Evolutionary conservation across 306 rosid genomes (phyloP), one percentile per base, ranked within the genome.

Genomic region (Dryas octopetala): DNA sequence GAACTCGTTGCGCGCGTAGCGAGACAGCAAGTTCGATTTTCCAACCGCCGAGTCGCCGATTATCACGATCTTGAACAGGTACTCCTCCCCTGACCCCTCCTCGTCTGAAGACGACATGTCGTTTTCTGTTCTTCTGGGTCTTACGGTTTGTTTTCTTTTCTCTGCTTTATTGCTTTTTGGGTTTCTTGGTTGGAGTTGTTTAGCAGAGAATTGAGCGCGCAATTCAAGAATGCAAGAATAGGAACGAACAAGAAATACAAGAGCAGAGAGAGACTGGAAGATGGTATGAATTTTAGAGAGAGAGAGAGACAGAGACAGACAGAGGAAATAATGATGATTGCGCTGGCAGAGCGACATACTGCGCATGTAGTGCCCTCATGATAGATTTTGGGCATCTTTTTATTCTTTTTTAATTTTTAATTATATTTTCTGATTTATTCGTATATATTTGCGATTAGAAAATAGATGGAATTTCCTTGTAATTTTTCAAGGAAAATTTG

Each of bases 31-130:
- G 79, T 93, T 93, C 0, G 98, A 93, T 80, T 93, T 93, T 0
- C 98, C 98, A 0, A 93, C 98, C 0, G 97, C 97, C 0, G 97
- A 91, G 81, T 93, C 98, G 0, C 98, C 96, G 38, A 93, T 93
- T 13, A 93, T 93, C 6, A 93, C 98, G 55, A 93, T 83, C 89
- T 93, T 93, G 91, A 93, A 93, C 1, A 93, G 98, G 77, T 93
- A 93, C 84, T 91, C 97, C 83, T 91, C 98, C 26, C 91, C 97
- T 7, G 83, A 61, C 38, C 88, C 89, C 74, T 88, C 97, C 9
- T 93, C 97, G 9, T 91, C 97, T 41, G 97, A 93, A 32, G 88
- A 85, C 75, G 91, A 87, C 97, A 93, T 82, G 32, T 38, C 54
- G 38, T 44, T 71, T 14, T 14, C 0, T 17, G 38, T 14, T 6